A percentile compares a stretch with the other conserved stretches of the same genome.
Conservation (phyloP, 768 basidiomycete species). For the Antrodiella citrinella region DNA sequence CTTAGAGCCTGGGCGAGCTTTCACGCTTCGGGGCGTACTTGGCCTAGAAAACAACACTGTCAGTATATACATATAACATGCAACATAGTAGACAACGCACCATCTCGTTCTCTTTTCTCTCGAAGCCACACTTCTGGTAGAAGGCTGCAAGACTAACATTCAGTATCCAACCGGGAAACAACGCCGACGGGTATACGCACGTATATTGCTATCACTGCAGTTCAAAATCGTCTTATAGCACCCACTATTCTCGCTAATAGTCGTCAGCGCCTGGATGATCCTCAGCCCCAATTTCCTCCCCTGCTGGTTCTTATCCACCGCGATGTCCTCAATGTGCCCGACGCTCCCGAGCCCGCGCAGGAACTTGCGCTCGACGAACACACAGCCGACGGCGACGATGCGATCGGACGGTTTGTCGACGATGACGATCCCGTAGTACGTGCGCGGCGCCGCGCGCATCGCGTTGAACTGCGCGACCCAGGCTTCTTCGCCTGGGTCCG, state of each 20-base stretch:
- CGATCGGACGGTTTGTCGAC: constrained; percentile 64
- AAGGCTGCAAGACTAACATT: constrained; percentile 53
- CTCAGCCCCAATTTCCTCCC: constrained; percentile 87
- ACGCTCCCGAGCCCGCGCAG: constrained; percentile 75
- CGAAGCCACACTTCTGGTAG: constrained; percentile 92
- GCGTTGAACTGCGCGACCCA: constrained; percentile 67
- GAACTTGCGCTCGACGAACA: constrained; percentile 95
- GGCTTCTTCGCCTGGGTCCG: constrained; percentile 55
- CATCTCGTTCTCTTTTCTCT: constrained; percentile 93
- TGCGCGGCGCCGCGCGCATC: constrained; percentile 42
- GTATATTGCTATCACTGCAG: constrained; percentile 84
- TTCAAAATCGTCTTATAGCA: constrained; percentile 98
- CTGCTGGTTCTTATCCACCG: constrained; percentile 80
- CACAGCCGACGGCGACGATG: constrained; percentile 76
- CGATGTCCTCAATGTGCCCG: constrained; percentile 98
- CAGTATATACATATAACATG: constrained; percentile 3
- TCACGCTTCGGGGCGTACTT: constrained; percentile 47
- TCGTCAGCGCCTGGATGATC: constrained; percentile 80
- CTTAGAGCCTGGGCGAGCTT: constrained; percentile 30
- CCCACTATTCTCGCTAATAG: constrained; percentile 71
- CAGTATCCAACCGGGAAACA: background rate
- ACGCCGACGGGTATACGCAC: constrained; percentile 41
- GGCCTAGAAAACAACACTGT: constrained; percentile 28
- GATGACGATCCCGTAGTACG: constrained; percentile 85
- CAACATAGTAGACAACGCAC: constrained; percentile 30